These are phyloP conservation scores for Globisporangium mamillatum DNA, from an alignment of 352 stramenopile species.

Conservation along the genomic window DNA sequence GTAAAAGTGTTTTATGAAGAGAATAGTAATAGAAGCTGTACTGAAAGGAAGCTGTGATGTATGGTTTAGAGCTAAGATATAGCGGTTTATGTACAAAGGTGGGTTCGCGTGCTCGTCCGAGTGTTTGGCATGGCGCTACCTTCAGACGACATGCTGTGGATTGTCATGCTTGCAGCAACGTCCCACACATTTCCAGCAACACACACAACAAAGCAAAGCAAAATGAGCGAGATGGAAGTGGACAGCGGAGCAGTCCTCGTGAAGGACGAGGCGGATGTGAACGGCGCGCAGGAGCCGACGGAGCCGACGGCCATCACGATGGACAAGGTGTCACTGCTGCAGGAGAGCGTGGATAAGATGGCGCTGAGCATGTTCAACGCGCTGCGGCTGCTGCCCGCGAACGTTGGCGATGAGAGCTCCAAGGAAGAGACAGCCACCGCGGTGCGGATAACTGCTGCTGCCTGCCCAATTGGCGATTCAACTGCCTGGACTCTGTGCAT, in stretches of 20 bases:
- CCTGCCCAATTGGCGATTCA: not conserved
- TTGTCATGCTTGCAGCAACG: not conserved
- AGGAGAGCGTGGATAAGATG: constrained; percentile 86
- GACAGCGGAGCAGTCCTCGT: constrained; percentile 5
- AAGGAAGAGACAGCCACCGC: constrained; percentile 57
- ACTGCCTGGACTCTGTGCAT: not conserved
- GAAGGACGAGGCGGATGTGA: constrained; percentile 11
- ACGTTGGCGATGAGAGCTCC: constrained; percentile 38
- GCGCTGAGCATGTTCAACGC: constrained; percentile 88
- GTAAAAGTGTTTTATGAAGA: not conserved
- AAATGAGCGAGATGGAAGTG: constrained; percentile 18
- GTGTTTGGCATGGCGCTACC: not conserved
- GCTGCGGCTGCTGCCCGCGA: constrained; percentile 65
- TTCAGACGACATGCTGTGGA: not conserved
- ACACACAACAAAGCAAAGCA: not conserved
- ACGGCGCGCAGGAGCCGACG: constrained; percentile 15
- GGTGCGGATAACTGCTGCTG: constrained; percentile 22
- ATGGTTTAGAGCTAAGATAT: not conserved
- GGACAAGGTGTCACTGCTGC: constrained; percentile 81
- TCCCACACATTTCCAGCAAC: not conserved
- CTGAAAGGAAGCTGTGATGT: not conserved
- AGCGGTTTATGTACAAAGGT: not conserved
- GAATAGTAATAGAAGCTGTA: not conserved
- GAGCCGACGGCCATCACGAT: constrained; percentile 25
- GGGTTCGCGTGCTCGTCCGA: not conserved